Evolutionary conservation across 2,329 filamentous ascomycete genomes (phyloP).

Genomic region (Fusarium tanahbumbuense): DNA sequence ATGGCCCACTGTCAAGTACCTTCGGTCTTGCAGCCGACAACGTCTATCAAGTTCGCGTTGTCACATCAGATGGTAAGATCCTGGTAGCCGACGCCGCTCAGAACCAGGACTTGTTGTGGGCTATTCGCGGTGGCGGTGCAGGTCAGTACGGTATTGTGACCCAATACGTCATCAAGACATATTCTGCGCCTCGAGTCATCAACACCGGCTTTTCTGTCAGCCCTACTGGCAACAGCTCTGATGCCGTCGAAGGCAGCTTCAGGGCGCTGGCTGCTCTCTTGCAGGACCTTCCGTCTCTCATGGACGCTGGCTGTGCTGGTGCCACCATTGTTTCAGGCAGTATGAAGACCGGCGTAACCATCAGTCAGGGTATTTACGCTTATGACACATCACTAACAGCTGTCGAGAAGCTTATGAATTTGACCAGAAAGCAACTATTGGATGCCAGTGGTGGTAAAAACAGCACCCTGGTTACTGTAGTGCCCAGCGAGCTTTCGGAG

Average conservation of each 20-base stretch:
- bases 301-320: background rate
- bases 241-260: background rate
- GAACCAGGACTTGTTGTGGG: background rate
- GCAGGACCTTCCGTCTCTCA: background rate
- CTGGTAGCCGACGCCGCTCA: background rate
- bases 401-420: background rate
- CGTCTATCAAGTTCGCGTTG: background rate
- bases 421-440: background rate
- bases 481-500: background rate
- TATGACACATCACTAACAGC: background rate
- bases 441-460: background rate
- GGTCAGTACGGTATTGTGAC: background rate
- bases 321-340: background rate
- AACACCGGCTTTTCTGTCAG: background rate
- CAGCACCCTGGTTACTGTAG: background rate
- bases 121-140: background rate
- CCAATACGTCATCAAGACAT: background rate
- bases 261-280: background rate
- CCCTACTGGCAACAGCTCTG: background rate
- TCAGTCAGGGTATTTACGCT: background rate
- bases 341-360: background rate
- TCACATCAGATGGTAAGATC: background rate
- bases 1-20: background rate
- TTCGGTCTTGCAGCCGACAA: slow-evolving; percentile 1
- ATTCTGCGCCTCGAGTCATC: background rate